Conservation (phyloP, 805 yeast species). For the Kuraishia capsulata region DNA sequence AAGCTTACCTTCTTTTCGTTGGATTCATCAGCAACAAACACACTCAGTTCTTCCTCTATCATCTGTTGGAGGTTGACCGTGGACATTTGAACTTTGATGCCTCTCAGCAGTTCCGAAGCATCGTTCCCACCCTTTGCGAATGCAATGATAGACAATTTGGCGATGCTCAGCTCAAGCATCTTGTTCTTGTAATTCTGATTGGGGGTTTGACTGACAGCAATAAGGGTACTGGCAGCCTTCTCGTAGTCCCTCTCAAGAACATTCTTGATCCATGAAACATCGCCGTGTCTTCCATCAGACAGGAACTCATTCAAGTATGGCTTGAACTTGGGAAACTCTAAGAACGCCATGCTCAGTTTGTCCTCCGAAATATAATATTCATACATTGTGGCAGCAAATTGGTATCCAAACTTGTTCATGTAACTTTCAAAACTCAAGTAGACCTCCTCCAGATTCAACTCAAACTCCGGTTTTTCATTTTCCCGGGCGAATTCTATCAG, state of each 20-base stretch:
- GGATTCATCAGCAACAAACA: constrained; percentile 13
- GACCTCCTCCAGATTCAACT: not conserved
- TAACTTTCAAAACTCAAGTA: constrained; percentile 30
- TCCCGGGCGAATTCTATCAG: constrained; percentile 15
- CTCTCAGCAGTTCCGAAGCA: constrained; percentile 21
- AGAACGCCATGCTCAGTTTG: constrained; percentile 43
- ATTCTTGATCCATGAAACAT: constrained; percentile 67
- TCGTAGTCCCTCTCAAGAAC: constrained; percentile 40
- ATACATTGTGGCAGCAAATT: constrained; percentile 60
- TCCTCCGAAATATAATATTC: constrained; percentile 44
- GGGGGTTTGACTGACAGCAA: constrained; percentile 25
- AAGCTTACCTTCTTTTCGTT: constrained; percentile 7
- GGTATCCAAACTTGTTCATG: constrained; percentile 55
- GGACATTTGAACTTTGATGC: constrained; percentile 35
- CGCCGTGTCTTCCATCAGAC: constrained; percentile 29
- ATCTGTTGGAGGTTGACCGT: constrained; percentile 11
- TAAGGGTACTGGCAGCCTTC: constrained; percentile 36
- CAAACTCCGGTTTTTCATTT: constrained; percentile 16
- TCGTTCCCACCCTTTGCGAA: constrained; percentile 12
- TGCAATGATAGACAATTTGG: constrained; percentile 58
- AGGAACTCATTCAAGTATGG: constrained; percentile 45
- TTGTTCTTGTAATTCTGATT: constrained; percentile 36
- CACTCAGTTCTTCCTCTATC: constrained; percentile 10
- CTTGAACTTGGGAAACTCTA: constrained; percentile 46
- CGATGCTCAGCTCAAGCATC: constrained; percentile 55